Conservation (phyloP, 345 rosid species). For the Lepidium africanum region DNA sequence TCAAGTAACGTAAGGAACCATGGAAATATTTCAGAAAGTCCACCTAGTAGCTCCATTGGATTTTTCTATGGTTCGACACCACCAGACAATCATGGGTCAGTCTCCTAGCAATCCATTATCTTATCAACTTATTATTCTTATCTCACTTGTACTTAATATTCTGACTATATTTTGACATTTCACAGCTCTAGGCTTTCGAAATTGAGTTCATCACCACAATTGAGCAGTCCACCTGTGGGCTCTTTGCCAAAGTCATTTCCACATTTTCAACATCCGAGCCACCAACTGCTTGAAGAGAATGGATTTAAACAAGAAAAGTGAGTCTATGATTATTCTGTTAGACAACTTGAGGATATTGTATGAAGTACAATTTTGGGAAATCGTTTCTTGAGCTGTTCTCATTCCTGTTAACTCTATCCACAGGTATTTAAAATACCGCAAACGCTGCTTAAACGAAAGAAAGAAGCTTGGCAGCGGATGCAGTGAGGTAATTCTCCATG, state of each 20-base stretch:
- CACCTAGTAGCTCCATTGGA: constrained; percentile 91
- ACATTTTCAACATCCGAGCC: constrained; percentile 92
- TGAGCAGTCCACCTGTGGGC: constrained; percentile 93
- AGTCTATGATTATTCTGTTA: constrained; percentile 22
- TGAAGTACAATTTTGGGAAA: constrained; percentile 3
- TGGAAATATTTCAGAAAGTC: constrained; percentile 78
- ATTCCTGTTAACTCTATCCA: constrained; percentile 1
- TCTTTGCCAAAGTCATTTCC: constrained; percentile 94
- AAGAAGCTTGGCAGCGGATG: constrained; percentile 82
- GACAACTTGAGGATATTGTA: background rate
- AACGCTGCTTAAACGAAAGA: constrained; percentile 88
- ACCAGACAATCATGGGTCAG: constrained; percentile 87
- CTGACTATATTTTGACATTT: constrained; percentile 5
- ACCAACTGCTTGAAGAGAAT: constrained; percentile 90
- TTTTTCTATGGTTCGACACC: constrained; percentile 95
- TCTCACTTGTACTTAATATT: background rate
- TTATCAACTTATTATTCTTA: background rate
- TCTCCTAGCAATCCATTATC: constrained; percentile 15
- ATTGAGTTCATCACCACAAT: constrained; percentile 75
- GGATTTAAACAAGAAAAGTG: constrained; percentile 96
- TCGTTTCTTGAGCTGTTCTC: constrained; percentile 1
- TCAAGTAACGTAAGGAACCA: constrained; percentile 71
- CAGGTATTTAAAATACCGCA: constrained; percentile 88
- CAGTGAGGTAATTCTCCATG: constrained; percentile 68
- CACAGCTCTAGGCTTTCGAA: constrained; percentile 70